Conservation (phyloP, 768 basidiomycete species). For the Coprinopsis marcescibilis region DNA sequence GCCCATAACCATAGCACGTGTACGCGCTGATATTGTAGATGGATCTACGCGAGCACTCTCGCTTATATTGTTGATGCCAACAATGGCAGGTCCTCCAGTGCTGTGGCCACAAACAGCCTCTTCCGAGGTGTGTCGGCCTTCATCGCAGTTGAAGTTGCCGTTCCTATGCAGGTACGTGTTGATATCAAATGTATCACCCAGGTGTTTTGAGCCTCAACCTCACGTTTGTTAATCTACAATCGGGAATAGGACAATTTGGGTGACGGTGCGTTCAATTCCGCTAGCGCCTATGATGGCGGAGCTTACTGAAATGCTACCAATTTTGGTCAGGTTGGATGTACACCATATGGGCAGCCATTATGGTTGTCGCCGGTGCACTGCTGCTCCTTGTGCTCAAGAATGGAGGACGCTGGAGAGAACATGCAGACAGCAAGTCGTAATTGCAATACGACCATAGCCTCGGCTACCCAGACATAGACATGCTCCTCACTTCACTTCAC, state of each 20-base stretch:
- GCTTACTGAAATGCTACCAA: too few relatives aligned
- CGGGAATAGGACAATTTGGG: too few relatives aligned
- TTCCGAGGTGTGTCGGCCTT: slow-evolving; percentile 70
- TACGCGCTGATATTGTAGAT: slow-evolving; percentile 23
- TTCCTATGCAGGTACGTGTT: slow-evolving; percentile 66
- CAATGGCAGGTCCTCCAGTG: slow-evolving; percentile 69
- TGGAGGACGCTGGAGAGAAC: slow-evolving; percentile 54
- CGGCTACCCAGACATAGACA: too few relatives aligned
- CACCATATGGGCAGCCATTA: slow-evolving; percentile 50
- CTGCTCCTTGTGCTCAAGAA: slow-evolving; percentile 56
- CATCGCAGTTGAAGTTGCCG: slow-evolving; percentile 63
- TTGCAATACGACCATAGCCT: too few relatives aligned
- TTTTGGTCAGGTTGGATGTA: slow-evolving; percentile 50
- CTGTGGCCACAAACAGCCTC: slow-evolving; percentile 69
- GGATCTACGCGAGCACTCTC: slow-evolving; percentile 40
- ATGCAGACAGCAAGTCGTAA: too few relatives aligned
- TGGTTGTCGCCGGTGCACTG: slow-evolving; percentile 47
- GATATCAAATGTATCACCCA: too few relatives aligned
- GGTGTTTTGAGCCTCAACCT: too few relatives aligned
- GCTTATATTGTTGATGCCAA: slow-evolving; percentile 89
- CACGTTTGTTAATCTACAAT: too few relatives aligned
- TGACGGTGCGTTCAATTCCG: too few relatives aligned
- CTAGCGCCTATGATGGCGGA: too few relatives aligned
- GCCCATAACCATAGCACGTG: too few relatives aligned
- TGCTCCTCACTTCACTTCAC: too few relatives aligned